Percentiles rank a stretch among this genome's conserved stretches.
Evolutionary conservation across 2,329 filamentous ascomycete species (phyloP).

Genomic region (Aspergillus cejpii): DNA sequence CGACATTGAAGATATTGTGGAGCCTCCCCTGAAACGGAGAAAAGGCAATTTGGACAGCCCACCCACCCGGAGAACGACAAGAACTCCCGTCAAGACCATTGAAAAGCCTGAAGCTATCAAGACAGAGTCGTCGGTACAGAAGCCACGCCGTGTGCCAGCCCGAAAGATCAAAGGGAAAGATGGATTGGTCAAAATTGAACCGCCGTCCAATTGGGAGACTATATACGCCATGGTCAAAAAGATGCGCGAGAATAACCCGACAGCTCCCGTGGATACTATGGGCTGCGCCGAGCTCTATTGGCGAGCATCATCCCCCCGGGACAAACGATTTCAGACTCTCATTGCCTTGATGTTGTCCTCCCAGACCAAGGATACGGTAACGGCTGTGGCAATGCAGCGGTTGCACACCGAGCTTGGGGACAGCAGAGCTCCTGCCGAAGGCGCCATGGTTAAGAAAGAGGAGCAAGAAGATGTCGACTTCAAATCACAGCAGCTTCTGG

Average conservation of each 20-base stretch:
- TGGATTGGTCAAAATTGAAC: slow-evolving; percentile 37
- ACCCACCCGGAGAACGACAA: slow-evolving; percentile 17
- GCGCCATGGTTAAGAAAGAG: slow-evolving; percentile 15
- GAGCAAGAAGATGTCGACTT: slow-evolving; percentile 19
- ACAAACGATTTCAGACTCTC: slow-evolving; percentile 77
- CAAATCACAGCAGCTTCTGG: slow-evolving; percentile 20
- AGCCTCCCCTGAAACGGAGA: slow-evolving; percentile 41
- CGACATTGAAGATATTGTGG: slow-evolving; percentile 55
- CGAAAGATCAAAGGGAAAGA: slow-evolving; percentile 37
- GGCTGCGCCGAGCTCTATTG: slow-evolving; percentile 61
- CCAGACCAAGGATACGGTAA: slow-evolving; percentile 91
- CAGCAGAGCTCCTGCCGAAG: slow-evolving; percentile 2
- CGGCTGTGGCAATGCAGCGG: slow-evolving; percentile 70
- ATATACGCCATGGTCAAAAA: slow-evolving; percentile 70
- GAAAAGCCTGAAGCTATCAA: background rate
- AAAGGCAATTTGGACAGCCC: slow-evolving; percentile 39
- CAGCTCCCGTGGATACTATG: slow-evolving; percentile 92
- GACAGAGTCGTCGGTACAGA: background rate
- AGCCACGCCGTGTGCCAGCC: slow-evolving; percentile 37
- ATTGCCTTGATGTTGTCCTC: slow-evolving; percentile 83
- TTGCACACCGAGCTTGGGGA: slow-evolving; percentile 65
- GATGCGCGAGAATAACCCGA: slow-evolving; percentile 64
- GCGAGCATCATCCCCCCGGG: slow-evolving; percentile 40
- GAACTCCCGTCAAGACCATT: slow-evolving; percentile 14
- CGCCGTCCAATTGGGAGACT: slow-evolving; percentile 75